Conservation (phyloP, 306 rosid genomes). For the Sphenostylis stenocarpa region DNA sequence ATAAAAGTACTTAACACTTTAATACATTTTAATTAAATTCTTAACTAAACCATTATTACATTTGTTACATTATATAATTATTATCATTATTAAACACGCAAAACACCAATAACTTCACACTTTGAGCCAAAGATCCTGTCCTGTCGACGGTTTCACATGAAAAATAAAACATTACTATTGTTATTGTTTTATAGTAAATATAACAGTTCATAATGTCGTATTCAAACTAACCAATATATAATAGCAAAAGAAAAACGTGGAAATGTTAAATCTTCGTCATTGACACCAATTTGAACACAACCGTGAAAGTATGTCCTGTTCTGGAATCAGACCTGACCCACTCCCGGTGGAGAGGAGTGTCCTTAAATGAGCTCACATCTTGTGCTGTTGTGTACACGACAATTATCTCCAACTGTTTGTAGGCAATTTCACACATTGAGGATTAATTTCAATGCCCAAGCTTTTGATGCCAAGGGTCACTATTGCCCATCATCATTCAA, state of each 20-base stretch:
- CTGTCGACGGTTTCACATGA: neutral
- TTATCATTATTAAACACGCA: neutral
- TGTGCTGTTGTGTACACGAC: neutral
- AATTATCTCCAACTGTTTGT: neutral
- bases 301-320: neutral
- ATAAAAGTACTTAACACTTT: too few relatives aligned
- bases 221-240: neutral
- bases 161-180: neutral
- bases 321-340: neutral
- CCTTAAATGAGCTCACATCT: neutral
- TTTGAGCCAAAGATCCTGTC: neutral
- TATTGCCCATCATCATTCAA: neutral
- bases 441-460: slow-evolving; percentile 2
- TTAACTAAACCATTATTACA: too few relatives aligned
- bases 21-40: too few relatives aligned
- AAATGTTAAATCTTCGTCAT: neutral
- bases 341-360: neutral
- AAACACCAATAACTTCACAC: neutral
- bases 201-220: neutral
- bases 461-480: neutral
- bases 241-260: neutral
- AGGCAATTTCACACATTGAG: neutral
- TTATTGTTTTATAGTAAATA: neutral
- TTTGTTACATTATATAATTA: neutral
- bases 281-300: neutral